These are phyloP conservation scores for Aciculosporium take DNA, from an alignment of 2,329 filamentous ascomycete genomes.

Conservation along the genomic window DNA sequence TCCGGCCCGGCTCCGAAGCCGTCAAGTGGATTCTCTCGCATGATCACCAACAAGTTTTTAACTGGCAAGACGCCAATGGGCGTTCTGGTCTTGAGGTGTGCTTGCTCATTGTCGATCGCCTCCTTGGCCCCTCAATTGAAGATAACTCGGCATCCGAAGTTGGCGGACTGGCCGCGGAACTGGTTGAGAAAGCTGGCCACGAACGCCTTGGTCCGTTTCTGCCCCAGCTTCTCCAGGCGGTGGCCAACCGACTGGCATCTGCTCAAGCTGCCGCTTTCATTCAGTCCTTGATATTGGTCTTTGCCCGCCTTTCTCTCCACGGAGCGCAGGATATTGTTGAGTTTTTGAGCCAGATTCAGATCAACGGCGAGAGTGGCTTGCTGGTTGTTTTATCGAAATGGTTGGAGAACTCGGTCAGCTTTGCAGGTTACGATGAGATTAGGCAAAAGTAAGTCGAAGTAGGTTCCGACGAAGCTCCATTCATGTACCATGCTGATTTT, in stretches of 20 bases:
- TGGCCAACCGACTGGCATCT: conserved; percentile 69
- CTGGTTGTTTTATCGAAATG: conserved; percentile 85
- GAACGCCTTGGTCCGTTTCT: conserved; percentile 84
- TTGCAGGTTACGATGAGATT: conserved; percentile 97
- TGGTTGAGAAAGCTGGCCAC: conserved; percentile 89
- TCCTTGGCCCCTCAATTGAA: conserved; percentile 71
- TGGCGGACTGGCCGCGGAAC: conserved; percentile 79
- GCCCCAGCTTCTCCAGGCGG: conserved; percentile 73
- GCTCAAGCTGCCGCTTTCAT: conserved; percentile 83
- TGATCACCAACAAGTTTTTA: conserved; percentile 79
- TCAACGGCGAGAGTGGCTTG: conserved; percentile 68
- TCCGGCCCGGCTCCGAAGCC: conserved; percentile 72
- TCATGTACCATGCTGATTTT: background rate
- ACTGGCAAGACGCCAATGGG: conserved; percentile 67
- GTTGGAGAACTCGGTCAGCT: conserved; percentile 93
- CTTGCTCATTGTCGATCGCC: conserved; percentile 79
- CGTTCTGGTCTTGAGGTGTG: conserved; percentile 79
- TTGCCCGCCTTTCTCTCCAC: conserved; percentile 74
- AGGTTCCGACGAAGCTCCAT: background rate
- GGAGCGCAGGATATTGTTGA: conserved; percentile 82
- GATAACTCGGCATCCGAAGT: conserved; percentile 95
- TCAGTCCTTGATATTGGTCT: conserved; percentile 88
- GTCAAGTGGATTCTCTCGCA: conserved; percentile 83
- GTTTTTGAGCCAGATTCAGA: conserved; percentile 74
- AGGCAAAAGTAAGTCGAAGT: conserved; percentile 65